Percentiles rank a stretch among this genome's conserved stretches.
Evolutionary conservation across 768 basidiomycete genomes (phyloP).

Genomic region (Hygrophorus russula): DNA sequence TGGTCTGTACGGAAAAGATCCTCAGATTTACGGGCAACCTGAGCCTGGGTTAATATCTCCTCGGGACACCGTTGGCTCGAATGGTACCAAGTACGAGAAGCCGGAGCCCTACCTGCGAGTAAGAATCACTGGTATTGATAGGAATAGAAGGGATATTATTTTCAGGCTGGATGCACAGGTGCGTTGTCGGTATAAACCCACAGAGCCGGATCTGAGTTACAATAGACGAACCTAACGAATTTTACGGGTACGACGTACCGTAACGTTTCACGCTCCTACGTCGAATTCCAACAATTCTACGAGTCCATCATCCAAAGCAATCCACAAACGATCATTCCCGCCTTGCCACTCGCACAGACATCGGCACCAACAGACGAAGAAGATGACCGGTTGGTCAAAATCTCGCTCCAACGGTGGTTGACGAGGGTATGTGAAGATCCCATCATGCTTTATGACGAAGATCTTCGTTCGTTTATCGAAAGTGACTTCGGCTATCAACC

Average conservation of each 20-base stretch:
- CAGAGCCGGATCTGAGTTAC: not conserved
- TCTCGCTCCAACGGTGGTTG: conserved; percentile 93
- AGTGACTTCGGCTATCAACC: conserved; percentile 96
- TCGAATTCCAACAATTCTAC: conserved; percentile 91
- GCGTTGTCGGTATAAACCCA: conserved; percentile 11
- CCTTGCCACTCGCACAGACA: conserved; percentile 90
- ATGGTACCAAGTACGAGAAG: conserved; percentile 66
- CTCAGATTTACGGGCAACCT: conserved; percentile 81
- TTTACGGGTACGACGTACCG: conserved; percentile 84
- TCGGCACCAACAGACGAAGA: conserved; percentile 97
- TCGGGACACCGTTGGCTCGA: conserved; percentile 46
- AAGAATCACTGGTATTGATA: conserved; percentile 81
- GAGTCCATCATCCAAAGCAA: conserved; percentile 82
- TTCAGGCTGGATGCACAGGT: conserved; percentile 95
- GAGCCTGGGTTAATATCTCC: conserved; percentile 79
- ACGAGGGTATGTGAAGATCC: conserved; percentile 88
- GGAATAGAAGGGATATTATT: conserved; percentile 91
- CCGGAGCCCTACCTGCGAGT: conserved; percentile 80
- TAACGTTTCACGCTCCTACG: conserved; percentile 89
- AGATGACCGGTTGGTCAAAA: conserved; percentile 90
- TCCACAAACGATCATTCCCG: conserved; percentile 94
- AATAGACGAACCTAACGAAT: conserved; percentile 86
- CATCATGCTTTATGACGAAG: conserved; percentile 82
- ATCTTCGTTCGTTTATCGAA: conserved; percentile 90
- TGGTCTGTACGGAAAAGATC: conserved; percentile 65